Conservation (phyloP, 106 monocot species). For the Acanthochlamys bracteata region DNA sequence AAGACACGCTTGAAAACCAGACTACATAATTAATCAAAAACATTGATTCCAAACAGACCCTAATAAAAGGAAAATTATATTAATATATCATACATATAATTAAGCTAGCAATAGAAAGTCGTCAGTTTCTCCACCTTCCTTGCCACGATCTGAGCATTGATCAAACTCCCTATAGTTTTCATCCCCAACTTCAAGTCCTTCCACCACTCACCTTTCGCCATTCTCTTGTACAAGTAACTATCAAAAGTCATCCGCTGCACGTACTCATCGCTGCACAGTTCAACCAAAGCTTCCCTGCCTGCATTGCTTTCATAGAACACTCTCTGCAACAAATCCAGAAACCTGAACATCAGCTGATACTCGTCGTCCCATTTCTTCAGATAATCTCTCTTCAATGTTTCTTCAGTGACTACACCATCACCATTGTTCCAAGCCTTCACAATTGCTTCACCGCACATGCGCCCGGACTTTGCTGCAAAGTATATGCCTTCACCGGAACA, state of each 20-base stretch:
- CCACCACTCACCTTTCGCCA: slow-evolving; percentile 35
- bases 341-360: slow-evolving; percentile 52
- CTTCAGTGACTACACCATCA: slow-evolving; percentile 38
- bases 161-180: slow-evolving; percentile 40
- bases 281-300: slow-evolving; percentile 78
- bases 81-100: no score
- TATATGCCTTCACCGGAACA: slow-evolving; percentile 91
- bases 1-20: no score
- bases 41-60: no score
- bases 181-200: slow-evolving; percentile 43
- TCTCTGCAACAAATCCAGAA: slow-evolving; percentile 59
- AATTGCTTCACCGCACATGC: slow-evolving; percentile 80
- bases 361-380: slow-evolving; percentile 61
- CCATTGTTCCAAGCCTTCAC: slow-evolving; percentile 33
- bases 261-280: slow-evolving; percentile 80
- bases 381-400: slow-evolving; percentile 48
- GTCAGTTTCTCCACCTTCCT: slow-evolving; percentile 32
- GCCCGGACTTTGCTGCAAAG: slow-evolving; percentile 80
- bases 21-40: no score
- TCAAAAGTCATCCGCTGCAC: slow-evolving; percentile 90
- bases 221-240: slow-evolving; percentile 70
- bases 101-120: background rate
- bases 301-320: slow-evolving; percentile 72
- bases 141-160: slow-evolving; percentile 33
- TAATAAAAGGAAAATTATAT: no score